Evolutionary conservation across 768 basidiomycete genomes (phyloP), one percentile per base, ranked within the genome.

Genomic region (Suillus cothurnatus): DNA sequence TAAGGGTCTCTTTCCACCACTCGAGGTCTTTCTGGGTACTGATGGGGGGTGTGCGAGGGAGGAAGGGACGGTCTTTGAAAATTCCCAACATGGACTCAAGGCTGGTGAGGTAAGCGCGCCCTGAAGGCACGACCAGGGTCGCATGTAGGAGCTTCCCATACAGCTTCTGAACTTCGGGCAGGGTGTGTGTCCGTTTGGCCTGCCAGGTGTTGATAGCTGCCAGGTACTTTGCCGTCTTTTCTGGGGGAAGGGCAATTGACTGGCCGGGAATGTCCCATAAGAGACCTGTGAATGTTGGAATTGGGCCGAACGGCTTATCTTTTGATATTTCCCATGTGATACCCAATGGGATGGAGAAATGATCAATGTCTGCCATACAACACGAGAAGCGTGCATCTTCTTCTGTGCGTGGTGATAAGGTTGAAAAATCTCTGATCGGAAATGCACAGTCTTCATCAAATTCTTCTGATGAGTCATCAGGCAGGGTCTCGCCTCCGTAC

Each of bases 81-180:
- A 47, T 47, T 21, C 19, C 45, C n/a, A 47, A 5, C 45, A 47
- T 12, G 2, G 11, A 3, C 64, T 83, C 78, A 61, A 84, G 65
- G 28, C 49, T 60, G 63, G 77, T 81, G 68, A 85, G 76, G 67
- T 79, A 81, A 12, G 83, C 78, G 1, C 78, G 72, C 21, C 75
- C 75, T 15, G 2, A 47, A 4, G 77, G 75, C 14, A 80, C 45
- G 6, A 83, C 69, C 1, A 71, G 63, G 36, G 70, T 72, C 0
- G 76, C 64, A 50, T 83, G 82, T 0, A 79, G 66, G 0, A 84
- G 73, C 59, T 83, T 81, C 0, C 83, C 78, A 55, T 81, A 76
- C 0, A 85, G 72, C n/a, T 71, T 75, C 28, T 77, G 68, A 0
- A 77, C 74, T 7, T 83, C 73, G 1, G 0, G 17, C 2, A 41